phyloP scores from a whole-genome alignment of 1,284 basidiomycete genomes.

The Ceratorhiza oryzae-sativae region DNA sequence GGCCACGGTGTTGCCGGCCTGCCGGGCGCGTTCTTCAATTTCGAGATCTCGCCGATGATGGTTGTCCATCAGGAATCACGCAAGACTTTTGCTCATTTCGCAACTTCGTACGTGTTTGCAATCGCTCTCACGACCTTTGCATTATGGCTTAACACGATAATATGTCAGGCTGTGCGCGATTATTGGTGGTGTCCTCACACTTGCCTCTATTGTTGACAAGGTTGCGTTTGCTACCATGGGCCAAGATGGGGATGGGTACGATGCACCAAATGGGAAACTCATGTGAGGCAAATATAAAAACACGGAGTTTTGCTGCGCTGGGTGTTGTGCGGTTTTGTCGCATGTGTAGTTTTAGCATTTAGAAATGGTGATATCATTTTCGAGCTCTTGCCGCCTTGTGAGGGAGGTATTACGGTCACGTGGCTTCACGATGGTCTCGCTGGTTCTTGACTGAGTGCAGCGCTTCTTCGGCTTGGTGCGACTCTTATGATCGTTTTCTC shows the following conservation, averaged over 20 bases:
- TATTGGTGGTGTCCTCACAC: constrained; percentile 94
- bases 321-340: constrained; percentile 13
- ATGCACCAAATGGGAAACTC: constrained; percentile 49
- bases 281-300: constrained; percentile 33
- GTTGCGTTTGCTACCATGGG: constrained; percentile 82
- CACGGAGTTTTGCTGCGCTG: neutral
- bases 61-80: constrained; percentile 90
- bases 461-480: too few species aligned
- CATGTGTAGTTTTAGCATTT: constrained; percentile 4
- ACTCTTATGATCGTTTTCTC: too few species aligned
- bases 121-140: too few species aligned
- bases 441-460: too few species aligned
- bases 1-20: constrained; percentile 82
- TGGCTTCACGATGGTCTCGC: too few species aligned
- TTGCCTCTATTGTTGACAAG: constrained; percentile 91
- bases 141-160: too few species aligned
- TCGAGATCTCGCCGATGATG: constrained; percentile 96
- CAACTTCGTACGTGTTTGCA: constrained; percentile 79
- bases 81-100: constrained; percentile 96
- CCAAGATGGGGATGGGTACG: constrained; percentile 66
- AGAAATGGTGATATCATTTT: neutral
- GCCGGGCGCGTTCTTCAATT: constrained; percentile 91
- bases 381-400: too few species aligned
- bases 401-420: too few species aligned
- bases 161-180: constrained; percentile 95